phyloP scores from a whole-genome alignment of 306 rosid genomes.

The Trichosanthes cucumerina region DNA sequence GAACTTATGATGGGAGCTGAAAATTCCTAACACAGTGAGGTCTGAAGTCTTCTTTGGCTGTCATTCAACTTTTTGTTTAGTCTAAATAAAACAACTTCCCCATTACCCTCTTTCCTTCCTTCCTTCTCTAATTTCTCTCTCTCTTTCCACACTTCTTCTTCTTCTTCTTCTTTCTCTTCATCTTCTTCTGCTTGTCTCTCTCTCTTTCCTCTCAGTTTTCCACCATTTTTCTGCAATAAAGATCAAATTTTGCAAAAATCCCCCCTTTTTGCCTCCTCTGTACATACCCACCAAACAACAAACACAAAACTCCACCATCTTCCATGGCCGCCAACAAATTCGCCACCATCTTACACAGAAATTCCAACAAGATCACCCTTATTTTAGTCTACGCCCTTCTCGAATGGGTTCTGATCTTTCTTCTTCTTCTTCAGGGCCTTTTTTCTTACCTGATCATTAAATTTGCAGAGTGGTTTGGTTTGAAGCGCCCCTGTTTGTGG shows the following conservation, averaged over 20 bases:
- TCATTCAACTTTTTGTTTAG: constrained; percentile 24
- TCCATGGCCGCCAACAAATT: constrained; percentile 91
- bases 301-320: constrained; percentile 27
- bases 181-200: constrained; percentile 12
- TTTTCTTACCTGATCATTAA: constrained; percentile 70
- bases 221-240: constrained; percentile 1
- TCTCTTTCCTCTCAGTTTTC: neutral
- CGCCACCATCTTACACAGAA: constrained; percentile 71
- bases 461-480: constrained; percentile 80
- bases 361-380: constrained; percentile 75
- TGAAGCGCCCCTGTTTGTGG: constrained; percentile 76
- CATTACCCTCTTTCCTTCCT: constrained; percentile 16
- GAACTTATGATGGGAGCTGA: constrained; percentile 18
- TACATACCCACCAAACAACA: constrained; percentile 27
- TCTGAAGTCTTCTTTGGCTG: constrained; percentile 27
- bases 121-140: constrained; percentile 11
- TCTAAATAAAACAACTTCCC: constrained; percentile 37
- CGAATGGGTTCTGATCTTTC: constrained; percentile 74
- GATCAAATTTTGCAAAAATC: constrained; percentile 5
- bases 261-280: constrained; percentile 26
- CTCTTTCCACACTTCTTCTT: constrained; percentile 14
- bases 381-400: constrained; percentile 69
- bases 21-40: constrained; percentile 2
- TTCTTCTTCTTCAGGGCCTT: constrained; percentile 72
- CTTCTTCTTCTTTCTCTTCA: constrained; percentile 11